Evolutionary conservation across 2,329 filamentous ascomycete genomes (phyloP), one percentile per base, ranked within the genome.

Genomic region (Biscogniauxia mediterranea): DNA sequence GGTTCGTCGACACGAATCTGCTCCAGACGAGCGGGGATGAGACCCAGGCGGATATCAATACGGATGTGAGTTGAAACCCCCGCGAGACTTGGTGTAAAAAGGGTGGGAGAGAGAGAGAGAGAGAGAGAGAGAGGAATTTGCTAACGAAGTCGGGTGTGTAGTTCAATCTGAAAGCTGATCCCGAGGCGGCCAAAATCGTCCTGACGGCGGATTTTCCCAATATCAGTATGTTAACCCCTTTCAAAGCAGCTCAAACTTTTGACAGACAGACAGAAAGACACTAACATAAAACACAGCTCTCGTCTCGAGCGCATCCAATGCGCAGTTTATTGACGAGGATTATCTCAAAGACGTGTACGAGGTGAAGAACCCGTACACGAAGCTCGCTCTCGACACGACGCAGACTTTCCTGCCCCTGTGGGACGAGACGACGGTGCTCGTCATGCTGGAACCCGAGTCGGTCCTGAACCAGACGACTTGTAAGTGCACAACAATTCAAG

Each of bases 81-180:
- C 1, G 19, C 19, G 20, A 15, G 26, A 54, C 9, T 19, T 1
- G 2, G 5, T 38, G 17, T 42, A 32, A 42, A 52, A n/a, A n/a
- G n/a, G n/a, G n/a, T n/a, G n/a, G n/a, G n/a, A n/a, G n/a, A n/a
- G n/a, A n/a, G 23, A 23, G 8, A 19, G 15, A 17, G 17, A 8
- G n/a, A 51, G 49, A n/a, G 3, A 58, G 13, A 26, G 6, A 4
- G 21, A 1, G 4, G 2, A 17, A 32, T 53, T 32, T 32, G 28
- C 28, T 59, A n/a, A 52, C 52, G 38, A 17, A 38, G 17, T 26
- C 9, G 38, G 20, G 23, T 28, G 25, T 17, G 26, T 3, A 80
- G 63, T 80, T 82, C 68, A 84, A 83, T 69, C 68, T 82, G 2
- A 82, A 81, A 74, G 77, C 81, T 50, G 80, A 83, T 57, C 80